These are phyloP conservation scores for Parasitella parasitica DNA, from an alignment of 371 early-diverging fungal genomes.

Conservation along the genomic window DNA sequence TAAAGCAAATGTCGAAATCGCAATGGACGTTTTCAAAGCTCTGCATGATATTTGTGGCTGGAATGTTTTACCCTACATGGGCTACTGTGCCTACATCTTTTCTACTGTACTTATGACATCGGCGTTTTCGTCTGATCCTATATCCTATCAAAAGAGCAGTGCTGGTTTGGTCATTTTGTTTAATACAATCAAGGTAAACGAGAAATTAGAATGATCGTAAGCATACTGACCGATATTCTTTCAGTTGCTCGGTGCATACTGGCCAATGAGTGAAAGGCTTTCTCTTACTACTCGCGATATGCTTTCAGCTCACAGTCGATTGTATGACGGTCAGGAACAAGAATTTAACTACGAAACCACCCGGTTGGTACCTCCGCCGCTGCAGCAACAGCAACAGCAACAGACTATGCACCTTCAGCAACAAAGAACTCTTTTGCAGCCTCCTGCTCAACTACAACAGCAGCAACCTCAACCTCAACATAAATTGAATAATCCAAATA, in stretches of 20 bases:
- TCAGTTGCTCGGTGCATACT: constrained; percentile 29
- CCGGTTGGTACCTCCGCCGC: neutral
- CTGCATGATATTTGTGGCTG: constrained; percentile 38
- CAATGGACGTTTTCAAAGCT: constrained; percentile 33
- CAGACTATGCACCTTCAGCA: neutral
- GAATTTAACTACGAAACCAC: neutral
- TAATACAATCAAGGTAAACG: constrained; percentile 21
- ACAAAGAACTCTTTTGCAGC: neutral
- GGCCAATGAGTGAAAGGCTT: constrained; percentile 48
- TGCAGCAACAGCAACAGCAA: neutral
- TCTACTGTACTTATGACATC: constrained; percentile 50
- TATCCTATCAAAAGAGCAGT: constrained; percentile 33
- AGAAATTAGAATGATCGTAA: neutral
- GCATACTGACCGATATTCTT: neutral
- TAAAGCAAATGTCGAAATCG: constrained; percentile 34
- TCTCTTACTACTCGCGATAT: constrained; percentile 40
- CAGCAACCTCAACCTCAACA: neutral
- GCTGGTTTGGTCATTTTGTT: constrained; percentile 29
- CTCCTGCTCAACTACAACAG: neutral
- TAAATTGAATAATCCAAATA: neutral
- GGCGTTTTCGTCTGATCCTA: constrained; percentile 36
- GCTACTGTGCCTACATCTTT: constrained; percentile 48
- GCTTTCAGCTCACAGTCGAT: constrained; percentile 34
- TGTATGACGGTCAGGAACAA: constrained; percentile 33
- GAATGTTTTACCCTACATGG: constrained; percentile 47